Evolutionary conservation across 176 grass and related monocot genomes (phyloP).

Genomic region (Stipa capillata): DNA sequence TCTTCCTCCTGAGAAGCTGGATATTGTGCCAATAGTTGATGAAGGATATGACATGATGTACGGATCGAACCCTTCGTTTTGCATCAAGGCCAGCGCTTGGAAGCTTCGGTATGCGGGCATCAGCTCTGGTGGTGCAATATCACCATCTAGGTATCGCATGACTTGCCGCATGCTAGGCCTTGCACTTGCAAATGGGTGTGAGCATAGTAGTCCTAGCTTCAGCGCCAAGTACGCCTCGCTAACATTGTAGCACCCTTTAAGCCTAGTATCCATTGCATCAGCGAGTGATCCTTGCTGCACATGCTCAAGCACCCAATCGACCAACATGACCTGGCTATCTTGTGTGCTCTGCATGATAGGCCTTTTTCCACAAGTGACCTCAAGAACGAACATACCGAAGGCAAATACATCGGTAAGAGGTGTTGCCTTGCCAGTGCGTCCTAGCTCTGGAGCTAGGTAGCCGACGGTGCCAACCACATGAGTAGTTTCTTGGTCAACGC

Average conservation of each 20-base stretch:
- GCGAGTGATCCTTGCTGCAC: not conserved
- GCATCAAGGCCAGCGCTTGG: not conserved
- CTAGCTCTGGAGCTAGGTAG: constrained; percentile 20
- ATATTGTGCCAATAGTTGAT: not conserved
- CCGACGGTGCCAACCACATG: constrained; percentile 15
- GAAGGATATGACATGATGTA: constrained; percentile 9
- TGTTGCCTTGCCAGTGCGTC: not conserved
- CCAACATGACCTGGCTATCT: not conserved
- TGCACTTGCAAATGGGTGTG: constrained; percentile 12
- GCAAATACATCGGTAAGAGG: not conserved
- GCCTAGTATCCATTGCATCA: not conserved
- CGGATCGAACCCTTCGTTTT: constrained; percentile 14
- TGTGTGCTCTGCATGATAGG: not conserved
- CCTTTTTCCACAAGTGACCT: constrained; percentile 1
- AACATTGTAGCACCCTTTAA: not conserved
- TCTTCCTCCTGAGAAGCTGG: constrained; percentile 2
- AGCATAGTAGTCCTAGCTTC: constrained; percentile 7
- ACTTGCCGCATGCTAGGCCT: constrained; percentile 18
- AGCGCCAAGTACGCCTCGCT: not conserved
- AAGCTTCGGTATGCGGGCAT: not conserved
- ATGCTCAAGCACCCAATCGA: constrained; percentile 8
- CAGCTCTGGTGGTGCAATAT: not conserved
- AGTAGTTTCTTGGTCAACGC: not conserved
- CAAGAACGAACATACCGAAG: constrained; percentile 5
- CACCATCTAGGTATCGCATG: not conserved